A percentile compares a stretch with the other conserved stretches of the same genome.
These are phyloP conservation scores for Emericellopsis cladophorae DNA, from an alignment of 2,329 filamentous ascomycete genomes.

Conservation along the genomic window DNA sequence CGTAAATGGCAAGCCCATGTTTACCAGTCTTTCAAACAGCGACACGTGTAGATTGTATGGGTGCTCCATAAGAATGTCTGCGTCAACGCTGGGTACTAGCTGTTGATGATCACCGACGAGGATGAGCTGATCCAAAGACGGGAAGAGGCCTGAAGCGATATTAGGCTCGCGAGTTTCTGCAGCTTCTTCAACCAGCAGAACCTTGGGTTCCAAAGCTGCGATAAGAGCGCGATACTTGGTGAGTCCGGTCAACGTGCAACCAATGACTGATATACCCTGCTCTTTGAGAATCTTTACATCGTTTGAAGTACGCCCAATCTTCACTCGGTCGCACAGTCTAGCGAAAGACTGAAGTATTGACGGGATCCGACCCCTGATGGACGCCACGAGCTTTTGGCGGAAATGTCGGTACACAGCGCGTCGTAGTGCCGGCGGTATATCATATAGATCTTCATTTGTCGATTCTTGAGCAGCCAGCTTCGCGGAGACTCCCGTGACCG, in stretches of 20 bases:
- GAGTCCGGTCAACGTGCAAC: conserved; percentile 65
- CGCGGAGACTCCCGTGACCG: not conserved
- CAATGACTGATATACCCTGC: conserved; percentile 37
- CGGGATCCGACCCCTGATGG: conserved; percentile 16
- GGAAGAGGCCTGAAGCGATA: conserved; percentile 36
- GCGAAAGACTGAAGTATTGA: conserved; percentile 36
- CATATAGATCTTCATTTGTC: conserved; percentile 37
- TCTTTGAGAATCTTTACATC: conserved; percentile 31
- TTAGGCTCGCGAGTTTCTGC: conserved; percentile 62
- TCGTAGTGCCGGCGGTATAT: conserved; percentile 40
- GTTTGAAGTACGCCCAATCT: conserved; percentile 43
- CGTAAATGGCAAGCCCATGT: conserved; percentile 48
- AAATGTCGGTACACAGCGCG: conserved; percentile 56
- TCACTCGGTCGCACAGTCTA: conserved; percentile 34
- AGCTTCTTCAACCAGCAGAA: conserved; percentile 68
- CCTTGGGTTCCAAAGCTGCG: conserved; percentile 48
- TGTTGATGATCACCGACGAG: conserved; percentile 72
- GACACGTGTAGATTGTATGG: conserved; percentile 62
- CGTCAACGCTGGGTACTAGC: conserved; percentile 55
- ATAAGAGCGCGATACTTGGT: conserved; percentile 68
- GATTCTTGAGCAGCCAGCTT: not conserved
- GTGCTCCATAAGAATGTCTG: conserved; percentile 9
- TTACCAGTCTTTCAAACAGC: conserved; percentile 69
- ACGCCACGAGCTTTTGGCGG: conserved; percentile 37
- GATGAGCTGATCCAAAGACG: conserved; percentile 38